Evolutionary conservation across 176 grass and related monocot species (phyloP).

Genomic region (Rhipidocladum racemiflorum): DNA sequence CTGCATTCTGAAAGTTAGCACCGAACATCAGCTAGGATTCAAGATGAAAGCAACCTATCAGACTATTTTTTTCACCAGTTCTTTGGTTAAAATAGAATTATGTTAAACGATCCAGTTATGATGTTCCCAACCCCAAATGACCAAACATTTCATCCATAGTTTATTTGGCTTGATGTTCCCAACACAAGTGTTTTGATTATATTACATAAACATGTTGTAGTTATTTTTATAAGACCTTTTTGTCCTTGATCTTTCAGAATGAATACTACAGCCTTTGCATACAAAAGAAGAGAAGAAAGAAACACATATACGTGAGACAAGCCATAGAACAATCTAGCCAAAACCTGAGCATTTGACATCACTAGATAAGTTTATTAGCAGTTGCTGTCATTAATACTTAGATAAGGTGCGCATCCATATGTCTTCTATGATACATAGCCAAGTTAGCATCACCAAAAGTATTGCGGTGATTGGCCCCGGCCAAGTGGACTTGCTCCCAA

Average conservation of each 20-base stretch:
- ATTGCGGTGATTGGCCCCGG: too few relatives aligned
- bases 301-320: too few relatives aligned
- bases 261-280: background rate
- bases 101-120: background rate
- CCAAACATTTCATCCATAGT: background rate
- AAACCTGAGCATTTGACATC: too few relatives aligned
- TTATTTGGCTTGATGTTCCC: background rate
- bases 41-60: background rate
- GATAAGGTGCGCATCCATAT: too few relatives aligned
- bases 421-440: too few relatives aligned
- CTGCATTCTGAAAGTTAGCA: background rate
- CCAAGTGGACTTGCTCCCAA: too few relatives aligned
- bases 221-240: background rate
- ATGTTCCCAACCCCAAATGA: background rate
- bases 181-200: background rate
- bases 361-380: too few relatives aligned
- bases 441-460: too few relatives aligned
- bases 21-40: background rate
- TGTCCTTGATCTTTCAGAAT: background rate
- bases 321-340: too few relatives aligned
- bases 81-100: background rate
- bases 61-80: too few relatives aligned
- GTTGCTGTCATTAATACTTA: too few relatives aligned
- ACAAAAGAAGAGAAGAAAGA: too few relatives aligned
- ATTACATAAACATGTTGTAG: background rate